phyloP scores from a whole-genome alignment of 345 rosid species.

The Cochlearia excelsa region DNA sequence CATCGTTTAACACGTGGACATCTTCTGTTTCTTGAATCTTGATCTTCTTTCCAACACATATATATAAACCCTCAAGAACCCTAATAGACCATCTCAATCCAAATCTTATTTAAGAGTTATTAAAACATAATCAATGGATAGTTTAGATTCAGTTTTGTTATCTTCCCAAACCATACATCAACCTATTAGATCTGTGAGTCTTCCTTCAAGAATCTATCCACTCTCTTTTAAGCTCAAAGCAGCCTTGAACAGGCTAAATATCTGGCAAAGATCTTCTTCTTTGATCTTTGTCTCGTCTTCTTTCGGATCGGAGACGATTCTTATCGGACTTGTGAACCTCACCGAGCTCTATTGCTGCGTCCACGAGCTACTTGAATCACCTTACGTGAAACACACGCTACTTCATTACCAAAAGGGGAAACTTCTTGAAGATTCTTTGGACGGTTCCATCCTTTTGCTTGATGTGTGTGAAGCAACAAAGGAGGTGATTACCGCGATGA shows the following conservation, averaged over 20 bases:
- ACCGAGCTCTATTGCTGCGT: constrained; percentile 43
- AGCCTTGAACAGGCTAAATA: constrained; percentile 37
- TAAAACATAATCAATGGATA: not conserved
- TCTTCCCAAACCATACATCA: constrained; percentile 21
- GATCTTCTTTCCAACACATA: constrained; percentile 2
- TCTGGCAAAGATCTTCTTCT: constrained; percentile 31
- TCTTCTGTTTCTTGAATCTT: not conserved
- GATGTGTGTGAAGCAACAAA: constrained; percentile 41
- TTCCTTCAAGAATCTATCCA: constrained; percentile 50
- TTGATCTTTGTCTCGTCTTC: constrained; percentile 29
- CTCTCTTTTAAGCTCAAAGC: constrained; percentile 39
- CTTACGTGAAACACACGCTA: constrained; percentile 29
- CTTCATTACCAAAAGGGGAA: constrained; percentile 25
- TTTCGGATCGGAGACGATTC: constrained; percentile 33
- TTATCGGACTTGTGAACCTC: constrained; percentile 37
- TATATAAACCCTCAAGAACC: constrained; percentile 24
- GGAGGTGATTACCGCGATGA: constrained; percentile 35
- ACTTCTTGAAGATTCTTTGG: constrained; percentile 39
- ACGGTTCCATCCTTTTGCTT: constrained; percentile 38
- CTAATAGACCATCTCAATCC: constrained; percentile 12
- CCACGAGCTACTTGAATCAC: constrained; percentile 36
- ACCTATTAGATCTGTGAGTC: constrained; percentile 44
- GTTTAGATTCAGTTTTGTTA: constrained; percentile 4
- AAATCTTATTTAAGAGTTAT: not conserved
- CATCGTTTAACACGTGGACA: constrained; percentile 6